These are phyloP conservation scores for Fusarium sacchari DNA, from an alignment of 2,329 filamentous ascomycete species.

Conservation along the genomic window DNA sequence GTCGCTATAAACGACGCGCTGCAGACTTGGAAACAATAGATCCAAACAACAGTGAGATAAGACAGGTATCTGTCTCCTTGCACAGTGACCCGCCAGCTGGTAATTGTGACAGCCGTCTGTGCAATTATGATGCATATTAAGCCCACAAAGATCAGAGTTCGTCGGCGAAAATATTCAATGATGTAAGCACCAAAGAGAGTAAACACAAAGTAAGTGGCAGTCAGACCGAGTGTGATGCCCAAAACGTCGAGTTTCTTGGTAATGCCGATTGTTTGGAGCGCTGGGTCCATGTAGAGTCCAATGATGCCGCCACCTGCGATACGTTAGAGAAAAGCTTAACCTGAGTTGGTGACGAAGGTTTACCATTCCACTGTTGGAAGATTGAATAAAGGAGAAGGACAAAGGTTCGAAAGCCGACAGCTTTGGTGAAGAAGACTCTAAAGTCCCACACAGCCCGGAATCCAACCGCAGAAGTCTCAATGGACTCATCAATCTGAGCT, in stretches of 20 bases:
- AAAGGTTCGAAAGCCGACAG: constrained; percentile 22
- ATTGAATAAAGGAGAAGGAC: constrained; percentile 32
- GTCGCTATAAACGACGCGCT: constrained; percentile 40
- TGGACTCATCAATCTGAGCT: constrained; percentile 37
- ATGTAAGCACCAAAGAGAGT: constrained; percentile 36
- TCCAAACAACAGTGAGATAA: constrained; percentile 34
- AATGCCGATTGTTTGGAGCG: constrained; percentile 31
- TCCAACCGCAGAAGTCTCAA: constrained; percentile 23
- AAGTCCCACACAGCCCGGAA: constrained; percentile 35
- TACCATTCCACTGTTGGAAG: constrained; percentile 36
- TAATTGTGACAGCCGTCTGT: constrained; percentile 38
- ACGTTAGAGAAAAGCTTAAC: neutral
- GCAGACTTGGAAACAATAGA: constrained; percentile 38
- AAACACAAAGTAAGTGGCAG: constrained; percentile 38
- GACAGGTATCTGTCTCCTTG: constrained; percentile 5
- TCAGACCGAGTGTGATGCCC: constrained; percentile 34
- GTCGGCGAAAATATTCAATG: constrained; percentile 31
- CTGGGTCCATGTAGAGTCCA: constrained; percentile 33
- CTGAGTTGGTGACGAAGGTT: neutral
- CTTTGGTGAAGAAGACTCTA: constrained; percentile 36
- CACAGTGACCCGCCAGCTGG: constrained; percentile 25
- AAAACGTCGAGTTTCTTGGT: constrained; percentile 25
- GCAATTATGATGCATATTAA: constrained; percentile 30
- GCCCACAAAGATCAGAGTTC: constrained; percentile 35
- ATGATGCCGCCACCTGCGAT: constrained; percentile 20